These are phyloP conservation scores for Rhizophagus sp. DNA, from an alignment of 192 early-diverging fungal genomes.

Conservation along the genomic window DNA sequence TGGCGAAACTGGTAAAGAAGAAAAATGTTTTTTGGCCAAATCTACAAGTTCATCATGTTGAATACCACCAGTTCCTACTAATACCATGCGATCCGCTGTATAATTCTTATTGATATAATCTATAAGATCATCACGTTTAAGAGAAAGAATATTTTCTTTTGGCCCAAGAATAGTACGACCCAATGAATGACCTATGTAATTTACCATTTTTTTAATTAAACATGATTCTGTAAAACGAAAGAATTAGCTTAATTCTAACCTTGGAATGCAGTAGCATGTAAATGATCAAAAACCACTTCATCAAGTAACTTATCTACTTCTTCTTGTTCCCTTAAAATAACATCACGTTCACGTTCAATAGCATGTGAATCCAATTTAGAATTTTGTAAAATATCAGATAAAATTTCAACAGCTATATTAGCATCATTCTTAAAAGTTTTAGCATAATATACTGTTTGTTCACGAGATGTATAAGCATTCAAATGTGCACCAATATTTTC, in stretches of 20 bases:
- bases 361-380: conserved; percentile 79
- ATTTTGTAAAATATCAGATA: conserved; percentile 94
- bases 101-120: conserved; percentile 95
- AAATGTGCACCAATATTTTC: conserved; percentile 99
- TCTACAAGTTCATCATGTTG: conserved; percentile 91
- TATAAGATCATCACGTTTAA: conserved; percentile 81
- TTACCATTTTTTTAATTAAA: background rate
- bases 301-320: conserved; percentile 93
- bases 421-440: conserved; percentile 90
- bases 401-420: conserved; percentile 85
- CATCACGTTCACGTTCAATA: conserved; percentile 96
- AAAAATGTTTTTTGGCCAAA: conserved; percentile 94
- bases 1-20: conserved; percentile 61
- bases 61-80: conserved; percentile 90
- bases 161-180: conserved; percentile 95
- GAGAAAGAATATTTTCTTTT: conserved; percentile 88
- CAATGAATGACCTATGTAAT: conserved; percentile 43
- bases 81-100: conserved; percentile 95
- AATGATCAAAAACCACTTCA: conserved; percentile 98
- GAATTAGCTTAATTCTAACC: conserved; percentile 24
- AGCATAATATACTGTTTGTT: conserved; percentile 99
- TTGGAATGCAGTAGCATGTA: conserved; percentile 96
- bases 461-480: conserved; percentile 98
- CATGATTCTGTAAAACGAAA: background rate
- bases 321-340: conserved; percentile 94